Conservation (phyloP, 257 asterid genomes). For the Ophiorrhiza pumila region DNA sequence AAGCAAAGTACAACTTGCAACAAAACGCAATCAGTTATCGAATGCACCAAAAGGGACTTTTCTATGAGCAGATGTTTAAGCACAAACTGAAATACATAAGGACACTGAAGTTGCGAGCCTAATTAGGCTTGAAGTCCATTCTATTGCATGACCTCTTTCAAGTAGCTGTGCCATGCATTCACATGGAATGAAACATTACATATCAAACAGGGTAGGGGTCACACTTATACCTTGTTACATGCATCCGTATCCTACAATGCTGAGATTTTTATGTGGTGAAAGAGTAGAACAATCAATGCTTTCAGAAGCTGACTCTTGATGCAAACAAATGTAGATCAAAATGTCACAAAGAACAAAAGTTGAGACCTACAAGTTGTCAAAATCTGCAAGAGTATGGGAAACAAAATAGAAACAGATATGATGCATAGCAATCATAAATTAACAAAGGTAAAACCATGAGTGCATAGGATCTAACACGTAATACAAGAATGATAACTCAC, state of each 20-base stretch:
- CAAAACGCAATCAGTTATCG: too few species aligned
- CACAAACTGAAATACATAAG: neutral
- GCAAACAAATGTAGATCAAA: neutral
- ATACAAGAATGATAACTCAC: constrained; percentile 25
- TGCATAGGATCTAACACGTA: neutral
- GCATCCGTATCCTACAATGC: neutral
- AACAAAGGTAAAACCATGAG: neutral
- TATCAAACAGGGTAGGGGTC: neutral
- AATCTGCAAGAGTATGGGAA: neutral
- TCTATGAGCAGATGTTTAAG: neutral
- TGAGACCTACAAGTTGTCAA: neutral
- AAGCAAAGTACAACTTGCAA: neutral
- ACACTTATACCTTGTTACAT: neutral
- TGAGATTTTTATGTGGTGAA: too few species aligned
- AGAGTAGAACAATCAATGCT: neutral
- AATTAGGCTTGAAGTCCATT: neutral
- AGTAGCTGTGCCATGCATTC: neutral
- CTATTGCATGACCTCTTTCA: neutral
- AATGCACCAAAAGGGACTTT: neutral
- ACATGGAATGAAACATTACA: neutral
- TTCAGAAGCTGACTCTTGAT: neutral
- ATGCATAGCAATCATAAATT: neutral
- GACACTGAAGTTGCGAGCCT: neutral
- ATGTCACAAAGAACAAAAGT: neutral
- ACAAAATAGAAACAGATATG: neutral